Percentiles rank a stretch among this genome's conserved stretches.
Conservation (phyloP, 73 alveolate genomes). For the Stentor roeselii region DNA sequence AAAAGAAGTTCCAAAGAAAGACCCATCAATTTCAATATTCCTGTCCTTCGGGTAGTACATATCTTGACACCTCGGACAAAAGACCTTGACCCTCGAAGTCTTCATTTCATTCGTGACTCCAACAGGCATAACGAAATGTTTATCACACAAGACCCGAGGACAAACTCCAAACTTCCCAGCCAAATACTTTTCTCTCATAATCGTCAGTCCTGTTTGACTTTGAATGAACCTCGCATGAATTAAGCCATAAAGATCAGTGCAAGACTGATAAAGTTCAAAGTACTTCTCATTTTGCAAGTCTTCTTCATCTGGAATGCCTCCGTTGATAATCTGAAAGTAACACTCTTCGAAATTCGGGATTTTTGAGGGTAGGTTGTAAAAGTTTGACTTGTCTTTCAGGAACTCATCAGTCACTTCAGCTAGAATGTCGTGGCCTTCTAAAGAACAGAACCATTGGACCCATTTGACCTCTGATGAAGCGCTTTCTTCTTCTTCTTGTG, state of each 20-base stretch:
- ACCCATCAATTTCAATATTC: constrained; percentile 83
- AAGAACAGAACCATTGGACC: constrained; percentile 89
- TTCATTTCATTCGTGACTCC: constrained; percentile 84
- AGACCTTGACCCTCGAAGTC: constrained; percentile 83
- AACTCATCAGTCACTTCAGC: constrained; percentile 87
- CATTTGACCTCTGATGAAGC: too few species aligned
- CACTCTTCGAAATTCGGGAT: constrained; percentile 22
- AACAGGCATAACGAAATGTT: constrained; percentile 80
- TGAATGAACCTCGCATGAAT: constrained; percentile 86
- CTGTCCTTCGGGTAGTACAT: constrained; percentile 68
- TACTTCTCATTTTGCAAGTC: constrained; percentile 80
- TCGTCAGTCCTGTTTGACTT: constrained; percentile 75
- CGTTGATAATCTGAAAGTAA: constrained; percentile 64
- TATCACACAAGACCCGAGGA: constrained; percentile 86
- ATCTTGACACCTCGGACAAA: constrained; percentile 69
- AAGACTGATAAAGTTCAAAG: constrained; percentile 76
- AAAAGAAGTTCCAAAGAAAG: constrained; percentile 92
- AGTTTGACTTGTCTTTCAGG: constrained; percentile 72
- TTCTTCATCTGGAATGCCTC: constrained; percentile 85
- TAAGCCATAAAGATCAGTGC: constrained; percentile 89
- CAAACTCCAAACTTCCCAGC: constrained; percentile 90
- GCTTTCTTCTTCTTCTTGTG: too few species aligned
- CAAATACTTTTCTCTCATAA: constrained; percentile 84
- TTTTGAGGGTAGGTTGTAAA: constrained; percentile 46
- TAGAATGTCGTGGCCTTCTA: constrained; percentile 88